A percentile compares a stretch with the other conserved stretches of the same genome.
Evolutionary conservation across 495 filamentous ascomycete species (phyloP).

Genomic region (Podospora pseudocomata): DNA sequence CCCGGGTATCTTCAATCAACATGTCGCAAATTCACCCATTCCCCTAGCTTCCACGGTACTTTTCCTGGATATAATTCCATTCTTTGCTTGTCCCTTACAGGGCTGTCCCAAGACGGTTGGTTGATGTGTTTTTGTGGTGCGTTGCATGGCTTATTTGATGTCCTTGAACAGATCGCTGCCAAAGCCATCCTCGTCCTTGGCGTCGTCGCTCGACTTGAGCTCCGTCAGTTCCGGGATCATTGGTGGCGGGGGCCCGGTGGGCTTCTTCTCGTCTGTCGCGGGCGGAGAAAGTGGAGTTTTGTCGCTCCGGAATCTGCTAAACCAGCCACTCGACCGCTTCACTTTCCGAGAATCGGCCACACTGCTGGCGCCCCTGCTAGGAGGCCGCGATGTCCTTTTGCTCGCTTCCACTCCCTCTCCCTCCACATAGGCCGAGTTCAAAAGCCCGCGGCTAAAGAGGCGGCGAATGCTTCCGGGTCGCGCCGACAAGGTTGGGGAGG

Average conservation of each 20-base stretch:
- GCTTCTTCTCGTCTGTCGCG: conserved; percentile 37
- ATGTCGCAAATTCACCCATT: conserved; percentile 13
- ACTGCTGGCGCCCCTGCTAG: conserved; percentile 36
- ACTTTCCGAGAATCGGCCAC: conserved; percentile 39
- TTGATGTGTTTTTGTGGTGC: not conserved
- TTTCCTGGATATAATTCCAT: not conserved
- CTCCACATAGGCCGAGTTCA: conserved; percentile 46
- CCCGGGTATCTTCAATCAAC: conserved; percentile 35
- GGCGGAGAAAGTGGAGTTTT: conserved; percentile 26
- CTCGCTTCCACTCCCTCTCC: conserved; percentile 28
- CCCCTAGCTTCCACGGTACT: not conserved
- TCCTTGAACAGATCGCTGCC: conserved; percentile 59
- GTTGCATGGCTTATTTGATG: conserved; percentile 39
- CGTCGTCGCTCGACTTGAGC: conserved; percentile 46
- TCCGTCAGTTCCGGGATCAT: conserved; percentile 57
- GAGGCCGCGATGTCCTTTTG: conserved; percentile 32
- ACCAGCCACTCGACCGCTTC: conserved; percentile 50
- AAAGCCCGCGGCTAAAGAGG: conserved; percentile 42
- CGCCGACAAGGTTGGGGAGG: conserved; percentile 43
- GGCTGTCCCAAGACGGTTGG: not conserved
- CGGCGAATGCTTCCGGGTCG: conserved; percentile 45
- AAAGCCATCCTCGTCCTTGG: conserved; percentile 39
- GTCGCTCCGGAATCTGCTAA: conserved; percentile 39
- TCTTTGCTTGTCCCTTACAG: not conserved
- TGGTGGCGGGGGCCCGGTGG: conserved; percentile 51